Conservation (phyloP, 177 flowering plant species). For the Vitis hybrid region DNA sequence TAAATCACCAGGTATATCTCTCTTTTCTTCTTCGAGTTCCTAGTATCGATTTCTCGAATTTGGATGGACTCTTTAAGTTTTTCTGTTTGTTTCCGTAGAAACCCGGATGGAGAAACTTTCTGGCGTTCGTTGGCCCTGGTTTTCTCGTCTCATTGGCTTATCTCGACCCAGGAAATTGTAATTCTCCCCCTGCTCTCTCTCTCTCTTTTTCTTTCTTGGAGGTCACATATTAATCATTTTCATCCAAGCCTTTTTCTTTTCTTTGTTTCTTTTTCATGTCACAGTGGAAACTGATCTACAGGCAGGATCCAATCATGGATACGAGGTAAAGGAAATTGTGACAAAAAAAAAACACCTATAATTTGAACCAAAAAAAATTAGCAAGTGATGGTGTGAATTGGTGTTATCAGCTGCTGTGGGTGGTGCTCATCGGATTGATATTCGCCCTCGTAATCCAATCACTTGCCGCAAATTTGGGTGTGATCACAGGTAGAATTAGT, state of each 20-base stretch:
- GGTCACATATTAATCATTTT: no score
- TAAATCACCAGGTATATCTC: no score
- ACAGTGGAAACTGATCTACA: constrained; percentile 78
- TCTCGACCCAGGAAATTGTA: constrained; percentile 69
- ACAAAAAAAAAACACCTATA: neutral
- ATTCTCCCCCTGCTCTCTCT: constrained; percentile 12
- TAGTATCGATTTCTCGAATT: no score
- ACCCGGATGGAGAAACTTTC: constrained; percentile 60
- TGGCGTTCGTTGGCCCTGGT: constrained; percentile 62
- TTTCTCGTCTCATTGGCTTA: constrained; percentile 68
- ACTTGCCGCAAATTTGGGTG: constrained; percentile 90
- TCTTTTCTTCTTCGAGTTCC: no score
- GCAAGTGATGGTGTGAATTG: neutral
- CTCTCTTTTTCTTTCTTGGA: neutral
- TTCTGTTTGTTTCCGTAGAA: constrained; percentile 14
- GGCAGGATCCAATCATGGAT: constrained; percentile 65
- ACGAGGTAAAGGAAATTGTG: constrained; percentile 24
- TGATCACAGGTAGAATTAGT: constrained; percentile 55
- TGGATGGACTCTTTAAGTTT: no score
- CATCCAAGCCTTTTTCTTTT: no score
- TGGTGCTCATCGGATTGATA: constrained; percentile 72
- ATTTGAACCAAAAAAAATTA: neutral
- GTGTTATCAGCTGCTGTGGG: constrained; percentile 68
- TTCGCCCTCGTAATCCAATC: constrained; percentile 92
- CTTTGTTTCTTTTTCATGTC: neutral